Conservation (phyloP, 2,329 filamentous ascomycete species). For the Daldinia sp. region DNA sequence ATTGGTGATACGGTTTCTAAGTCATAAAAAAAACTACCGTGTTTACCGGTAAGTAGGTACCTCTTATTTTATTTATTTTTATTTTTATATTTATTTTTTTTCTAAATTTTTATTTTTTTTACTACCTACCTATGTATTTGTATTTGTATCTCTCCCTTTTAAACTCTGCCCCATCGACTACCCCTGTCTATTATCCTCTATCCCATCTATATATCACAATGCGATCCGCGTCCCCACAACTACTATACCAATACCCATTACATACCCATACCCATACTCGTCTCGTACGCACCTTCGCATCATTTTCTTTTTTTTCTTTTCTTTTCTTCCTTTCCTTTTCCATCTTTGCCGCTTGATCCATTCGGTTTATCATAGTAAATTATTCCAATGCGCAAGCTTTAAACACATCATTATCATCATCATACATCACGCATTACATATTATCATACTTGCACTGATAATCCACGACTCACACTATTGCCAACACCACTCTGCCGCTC, state of each 20-base stretch:
- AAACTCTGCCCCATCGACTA: background rate
- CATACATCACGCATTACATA: background rate
- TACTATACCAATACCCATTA: constrained; percentile 19
- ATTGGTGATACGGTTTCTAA: background rate
- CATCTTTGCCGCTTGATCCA: background rate
- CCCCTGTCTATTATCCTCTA: constrained; percentile 12
- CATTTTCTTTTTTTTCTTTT: background rate
- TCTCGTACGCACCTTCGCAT: background rate
- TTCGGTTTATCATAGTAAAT: background rate
- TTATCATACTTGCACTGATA: background rate
- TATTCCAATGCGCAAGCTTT: background rate
- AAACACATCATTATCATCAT: background rate
- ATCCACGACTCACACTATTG: background rate
- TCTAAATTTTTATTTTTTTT: too few species aligned
- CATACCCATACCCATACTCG: constrained; percentile 6
- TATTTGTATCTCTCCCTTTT: background rate
- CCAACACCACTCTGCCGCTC: background rate
- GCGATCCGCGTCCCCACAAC: constrained; percentile 20
- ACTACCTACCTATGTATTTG: too few species aligned
- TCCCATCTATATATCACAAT: constrained; percentile 15
- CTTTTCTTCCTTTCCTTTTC: background rate
- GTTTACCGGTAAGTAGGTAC: constrained; percentile 18
- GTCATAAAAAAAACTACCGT: background rate
- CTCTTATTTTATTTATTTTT: background rate
- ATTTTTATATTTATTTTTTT: constrained; percentile 4